These are phyloP conservation scores for Hamigera avellanea DNA, from an alignment of 495 filamentous ascomycete species.

Conservation along the genomic window DNA sequence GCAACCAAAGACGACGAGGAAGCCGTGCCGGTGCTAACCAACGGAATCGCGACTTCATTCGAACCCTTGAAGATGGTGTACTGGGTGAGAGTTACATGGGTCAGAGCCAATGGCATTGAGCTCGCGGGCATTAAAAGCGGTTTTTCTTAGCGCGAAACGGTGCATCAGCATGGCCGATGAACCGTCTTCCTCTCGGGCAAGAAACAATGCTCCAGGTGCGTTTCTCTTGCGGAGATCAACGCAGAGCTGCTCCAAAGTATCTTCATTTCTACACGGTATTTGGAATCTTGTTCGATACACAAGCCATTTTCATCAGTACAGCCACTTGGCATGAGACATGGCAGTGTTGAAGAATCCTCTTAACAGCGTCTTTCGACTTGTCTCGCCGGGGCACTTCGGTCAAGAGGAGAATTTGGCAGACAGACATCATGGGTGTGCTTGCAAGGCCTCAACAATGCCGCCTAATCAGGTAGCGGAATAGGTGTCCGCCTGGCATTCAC, in stretches of 20 bases:
- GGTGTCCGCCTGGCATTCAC: too few species aligned
- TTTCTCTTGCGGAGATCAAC: constrained; percentile 4
- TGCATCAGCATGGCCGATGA: constrained; percentile 9
- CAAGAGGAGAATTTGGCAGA: too few species aligned
- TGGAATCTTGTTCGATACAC: constrained; percentile 3
- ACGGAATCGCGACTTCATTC: constrained; percentile 78
- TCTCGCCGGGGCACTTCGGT: too few species aligned
- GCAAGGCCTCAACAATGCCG: too few species aligned
- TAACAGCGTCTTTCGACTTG: too few species aligned
- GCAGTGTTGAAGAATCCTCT: too few species aligned
- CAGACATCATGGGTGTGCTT: too few species aligned
- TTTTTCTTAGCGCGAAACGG: constrained; percentile 3
- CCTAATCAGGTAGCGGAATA: too few species aligned
- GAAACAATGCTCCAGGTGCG: constrained; percentile 5
- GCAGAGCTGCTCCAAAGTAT: constrained; percentile 9
- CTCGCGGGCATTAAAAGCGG: constrained; percentile 1
- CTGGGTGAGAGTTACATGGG: constrained; percentile 70
- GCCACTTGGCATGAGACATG: too few species aligned
- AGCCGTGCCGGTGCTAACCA: constrained; percentile 54
- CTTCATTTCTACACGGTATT: constrained; percentile 5
- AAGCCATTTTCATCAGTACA: not conserved
- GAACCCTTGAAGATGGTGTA: constrained; percentile 86
- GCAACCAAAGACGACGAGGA: constrained; percentile 62
- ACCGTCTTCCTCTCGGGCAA: constrained; percentile 6
- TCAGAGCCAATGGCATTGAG: constrained; percentile 53